Evolutionary conservation across 2,329 filamentous ascomycete species (phyloP).

Genomic region (Xylariaceae sp.): DNA sequence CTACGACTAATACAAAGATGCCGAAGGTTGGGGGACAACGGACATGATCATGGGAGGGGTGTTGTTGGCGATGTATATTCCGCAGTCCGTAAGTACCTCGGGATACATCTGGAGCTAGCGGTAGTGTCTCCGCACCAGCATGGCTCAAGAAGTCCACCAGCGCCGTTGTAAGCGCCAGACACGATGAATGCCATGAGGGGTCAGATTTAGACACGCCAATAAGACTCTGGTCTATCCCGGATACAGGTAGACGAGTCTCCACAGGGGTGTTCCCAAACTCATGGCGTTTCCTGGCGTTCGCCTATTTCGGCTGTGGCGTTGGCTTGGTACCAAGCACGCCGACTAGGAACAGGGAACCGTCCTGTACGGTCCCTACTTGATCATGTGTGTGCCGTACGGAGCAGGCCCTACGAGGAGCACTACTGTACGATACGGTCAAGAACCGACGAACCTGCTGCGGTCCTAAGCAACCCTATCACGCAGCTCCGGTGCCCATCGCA

Average conservation of each 20-base stretch:
- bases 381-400: not conserved
- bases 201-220: not conserved
- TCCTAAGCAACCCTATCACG: too few relatives aligned
- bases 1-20: too few relatives aligned
- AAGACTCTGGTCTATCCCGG: not conserved
- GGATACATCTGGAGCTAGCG: not conserved
- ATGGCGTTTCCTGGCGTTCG: not conserved
- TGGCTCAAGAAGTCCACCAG: not conserved
- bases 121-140: not conserved
- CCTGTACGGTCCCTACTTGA: not conserved
- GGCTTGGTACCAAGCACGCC: not conserved
- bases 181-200: not conserved
- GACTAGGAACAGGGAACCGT: not conserved
- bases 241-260: not conserved
- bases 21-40: too few relatives aligned
- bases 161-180: not conserved
- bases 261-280: not conserved
- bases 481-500: too few relatives aligned
- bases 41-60: not conserved
- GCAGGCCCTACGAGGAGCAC: not conserved
- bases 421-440: too few relatives aligned
- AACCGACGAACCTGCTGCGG: too few relatives aligned
- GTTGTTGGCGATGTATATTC: not conserved
- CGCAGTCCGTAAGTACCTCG: not conserved
- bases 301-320: not conserved